Evolutionary conservation across 805 yeast species (phyloP).

Genomic region (Cyberlindnera suaveolens): DNA sequence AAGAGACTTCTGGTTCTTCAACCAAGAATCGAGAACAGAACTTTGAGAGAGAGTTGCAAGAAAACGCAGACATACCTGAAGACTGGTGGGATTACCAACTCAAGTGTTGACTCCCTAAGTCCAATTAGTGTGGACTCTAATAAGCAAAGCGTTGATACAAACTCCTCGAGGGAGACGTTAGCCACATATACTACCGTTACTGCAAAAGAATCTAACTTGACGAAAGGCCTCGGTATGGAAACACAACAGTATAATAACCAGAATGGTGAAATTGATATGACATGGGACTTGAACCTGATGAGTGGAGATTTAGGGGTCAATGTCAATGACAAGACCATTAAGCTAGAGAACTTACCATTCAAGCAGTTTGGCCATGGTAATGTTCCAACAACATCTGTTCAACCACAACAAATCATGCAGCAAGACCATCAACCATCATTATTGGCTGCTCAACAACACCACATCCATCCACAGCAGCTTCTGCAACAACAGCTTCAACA

Average conservation of each 20-base stretch:
- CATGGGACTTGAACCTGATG: conserved; percentile 34
- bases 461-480: conserved; percentile 14
- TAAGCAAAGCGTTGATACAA: conserved; percentile 19
- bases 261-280: conserved; percentile 33
- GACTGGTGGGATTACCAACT: conserved; percentile 1
- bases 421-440: conserved; percentile 7
- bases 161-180: conserved; percentile 12
- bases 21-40: conserved; percentile 27
- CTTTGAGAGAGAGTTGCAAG: conserved; percentile 23
- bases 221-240: conserved; percentile 12
- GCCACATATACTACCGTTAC: conserved; percentile 2
- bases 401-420: conserved; percentile 11
- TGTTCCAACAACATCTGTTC: conserved; percentile 7
- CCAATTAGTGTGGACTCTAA: conserved; percentile 20
- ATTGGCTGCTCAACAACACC: neutral
- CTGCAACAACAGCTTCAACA: conserved; percentile 11
- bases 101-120: conserved; percentile 14
- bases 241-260: conserved; percentile 17
- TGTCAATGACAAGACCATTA: conserved; percentile 11
- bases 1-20: conserved; percentile 24
- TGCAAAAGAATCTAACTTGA: conserved; percentile 17
- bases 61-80: conserved; percentile 4
- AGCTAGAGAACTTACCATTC: conserved; percentile 8
- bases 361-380: conserved; percentile 2
- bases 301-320: conserved; percentile 9